phyloP scores from a whole-genome alignment of 2,329 filamentous ascomycete genomes.

The Cladosporium velox region DNA sequence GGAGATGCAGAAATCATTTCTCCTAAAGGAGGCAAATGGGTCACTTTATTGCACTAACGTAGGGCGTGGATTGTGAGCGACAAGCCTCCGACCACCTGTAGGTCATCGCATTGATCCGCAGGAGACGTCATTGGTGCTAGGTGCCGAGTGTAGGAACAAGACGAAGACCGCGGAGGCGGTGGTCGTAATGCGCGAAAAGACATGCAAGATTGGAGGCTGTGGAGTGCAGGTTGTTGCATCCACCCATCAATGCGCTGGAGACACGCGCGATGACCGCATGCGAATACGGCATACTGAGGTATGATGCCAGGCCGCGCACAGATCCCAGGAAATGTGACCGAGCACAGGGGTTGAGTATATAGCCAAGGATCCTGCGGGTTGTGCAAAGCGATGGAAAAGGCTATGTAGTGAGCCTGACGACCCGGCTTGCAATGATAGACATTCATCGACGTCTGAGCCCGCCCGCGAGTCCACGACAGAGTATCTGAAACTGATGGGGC shows the following conservation, averaged over 20 bases:
- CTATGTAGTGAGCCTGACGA: not conserved
- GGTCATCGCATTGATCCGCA: not conserved
- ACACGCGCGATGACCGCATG: not conserved
- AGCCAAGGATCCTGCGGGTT: not conserved
- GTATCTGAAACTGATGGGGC: no score
- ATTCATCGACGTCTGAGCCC: no score
- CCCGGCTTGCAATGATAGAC: not conserved
- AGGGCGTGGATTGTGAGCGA: not conserved
- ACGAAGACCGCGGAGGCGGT: not conserved
- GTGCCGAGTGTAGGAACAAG: not conserved
- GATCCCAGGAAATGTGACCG: not conserved
- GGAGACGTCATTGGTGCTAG: not conserved
- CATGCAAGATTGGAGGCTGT: not conserved
- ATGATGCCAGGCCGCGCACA: not conserved
- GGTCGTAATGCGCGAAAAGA: not conserved
- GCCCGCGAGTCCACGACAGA: no score
- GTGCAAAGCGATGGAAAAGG: not conserved
- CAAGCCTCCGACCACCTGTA: no score
- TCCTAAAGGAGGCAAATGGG: constrained; percentile 4
- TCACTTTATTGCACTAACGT: not conserved
- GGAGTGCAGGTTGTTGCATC: not conserved
- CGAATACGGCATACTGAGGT: not conserved
- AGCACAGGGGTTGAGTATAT: not conserved
- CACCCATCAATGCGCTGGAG: not conserved
- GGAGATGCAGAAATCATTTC: not conserved